Percentiles rank a stretch among this genome's conserved stretches.
Conservation (phyloP, 148 eudicot species). For the Chenopodium berlandieri region DNA sequence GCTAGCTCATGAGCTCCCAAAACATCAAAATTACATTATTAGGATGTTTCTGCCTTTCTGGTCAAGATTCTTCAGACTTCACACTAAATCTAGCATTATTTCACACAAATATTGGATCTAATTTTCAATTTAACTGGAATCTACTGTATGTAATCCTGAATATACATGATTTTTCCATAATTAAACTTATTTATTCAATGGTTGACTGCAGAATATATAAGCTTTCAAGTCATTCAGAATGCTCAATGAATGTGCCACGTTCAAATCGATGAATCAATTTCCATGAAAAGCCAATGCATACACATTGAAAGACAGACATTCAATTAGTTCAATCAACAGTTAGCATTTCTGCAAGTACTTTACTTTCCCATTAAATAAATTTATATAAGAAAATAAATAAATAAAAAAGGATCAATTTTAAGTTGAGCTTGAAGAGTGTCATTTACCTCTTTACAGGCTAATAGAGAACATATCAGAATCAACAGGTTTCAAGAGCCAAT, state of each 20-base stretch:
- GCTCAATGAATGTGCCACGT: background rate
- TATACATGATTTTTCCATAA: background rate
- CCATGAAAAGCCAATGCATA: background rate
- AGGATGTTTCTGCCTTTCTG: background rate
- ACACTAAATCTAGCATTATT: background rate
- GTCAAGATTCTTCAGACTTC: too few species aligned
- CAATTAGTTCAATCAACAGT: background rate
- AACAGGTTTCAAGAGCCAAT: conserved; percentile 70
- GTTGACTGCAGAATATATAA: background rate
- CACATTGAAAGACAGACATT: background rate
- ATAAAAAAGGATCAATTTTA: background rate
- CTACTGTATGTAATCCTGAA: background rate
- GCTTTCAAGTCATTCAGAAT: background rate
- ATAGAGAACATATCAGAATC: conserved; percentile 54
- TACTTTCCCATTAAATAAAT: background rate
- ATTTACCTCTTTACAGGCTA: conserved; percentile 25
- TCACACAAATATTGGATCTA: background rate
- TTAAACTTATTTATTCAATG: background rate
- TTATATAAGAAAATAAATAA: background rate
- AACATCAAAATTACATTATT: background rate
- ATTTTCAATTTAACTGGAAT: background rate
- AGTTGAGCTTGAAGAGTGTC: background rate
- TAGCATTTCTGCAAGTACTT: background rate
- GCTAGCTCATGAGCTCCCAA: background rate
- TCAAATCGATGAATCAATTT: background rate